These are phyloP conservation scores for Phyllosticta capitalensis DNA, from an alignment of 2,329 filamentous ascomycete species.

Conservation along the genomic window DNA sequence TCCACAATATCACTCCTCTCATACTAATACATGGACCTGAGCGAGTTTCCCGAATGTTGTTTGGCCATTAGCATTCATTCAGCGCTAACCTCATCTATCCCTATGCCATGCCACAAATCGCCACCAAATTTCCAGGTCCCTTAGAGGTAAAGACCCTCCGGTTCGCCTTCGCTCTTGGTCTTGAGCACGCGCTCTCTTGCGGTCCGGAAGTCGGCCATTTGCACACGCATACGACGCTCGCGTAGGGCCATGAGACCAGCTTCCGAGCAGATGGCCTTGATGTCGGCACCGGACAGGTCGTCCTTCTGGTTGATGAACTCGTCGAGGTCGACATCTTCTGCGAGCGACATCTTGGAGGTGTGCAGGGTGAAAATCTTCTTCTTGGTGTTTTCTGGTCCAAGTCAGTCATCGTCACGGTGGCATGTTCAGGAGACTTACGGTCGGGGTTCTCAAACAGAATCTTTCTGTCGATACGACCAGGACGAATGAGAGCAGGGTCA, in stretches of 20 bases:
- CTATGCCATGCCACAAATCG: background rate
- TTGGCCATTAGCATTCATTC: background rate
- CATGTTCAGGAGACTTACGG: slow-evolving; percentile 36
- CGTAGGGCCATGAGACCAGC: slow-evolving; percentile 88
- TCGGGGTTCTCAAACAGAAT: slow-evolving; percentile 71
- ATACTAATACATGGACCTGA: background rate
- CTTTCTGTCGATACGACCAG: slow-evolving; percentile 96
- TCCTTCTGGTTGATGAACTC: slow-evolving; percentile 99
- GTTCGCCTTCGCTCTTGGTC: slow-evolving; percentile 97
- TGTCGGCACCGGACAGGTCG: slow-evolving; percentile 91
- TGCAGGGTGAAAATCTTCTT: slow-evolving; percentile 98
- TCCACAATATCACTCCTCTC: too few species aligned
- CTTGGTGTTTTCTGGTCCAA: slow-evolving; percentile 73
- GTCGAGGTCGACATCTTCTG: slow-evolving; percentile 93
- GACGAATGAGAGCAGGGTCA: slow-evolving; percentile 90
- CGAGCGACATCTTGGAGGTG: slow-evolving; percentile 96
- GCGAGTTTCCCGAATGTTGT: background rate
- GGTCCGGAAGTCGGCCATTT: slow-evolving; percentile 95
- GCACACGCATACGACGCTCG: slow-evolving; percentile 93
- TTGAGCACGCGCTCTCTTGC: slow-evolving; percentile 91
- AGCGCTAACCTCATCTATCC: background rate
- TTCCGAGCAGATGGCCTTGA: slow-evolving; percentile 98
- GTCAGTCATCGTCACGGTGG: slow-evolving; percentile 34
- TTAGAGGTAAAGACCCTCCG: slow-evolving; percentile 97
- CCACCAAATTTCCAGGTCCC: background rate